Conservation (phyloP, 768 basidiomycete species). For the Leccinum sublutescens region DNA sequence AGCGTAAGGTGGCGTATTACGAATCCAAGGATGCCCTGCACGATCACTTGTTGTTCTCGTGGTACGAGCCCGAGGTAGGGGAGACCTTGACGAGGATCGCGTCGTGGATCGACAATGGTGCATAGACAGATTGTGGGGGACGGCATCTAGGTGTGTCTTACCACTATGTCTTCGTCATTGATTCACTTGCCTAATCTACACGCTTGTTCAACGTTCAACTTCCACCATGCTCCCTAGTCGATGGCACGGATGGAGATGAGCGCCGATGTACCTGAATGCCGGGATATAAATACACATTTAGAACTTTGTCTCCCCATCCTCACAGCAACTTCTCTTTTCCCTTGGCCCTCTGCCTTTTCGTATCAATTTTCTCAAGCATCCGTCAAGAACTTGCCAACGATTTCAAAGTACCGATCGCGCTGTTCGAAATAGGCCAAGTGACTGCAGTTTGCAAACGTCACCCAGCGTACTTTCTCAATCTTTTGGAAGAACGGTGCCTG, state of each 20-base stretch:
- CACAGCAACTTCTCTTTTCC: background rate
- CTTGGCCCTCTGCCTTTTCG: background rate
- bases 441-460: conserved; percentile 28
- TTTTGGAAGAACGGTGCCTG: conserved; percentile 33
- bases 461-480: conserved; percentile 37
- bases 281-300: background rate
- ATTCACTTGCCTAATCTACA: background rate
- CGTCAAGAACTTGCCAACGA: conserved; percentile 17
- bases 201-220: background rate
- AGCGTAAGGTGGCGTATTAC: conserved; percentile 43
- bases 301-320: background rate
- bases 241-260: background rate
- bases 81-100: conserved; percentile 48
- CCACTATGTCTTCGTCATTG: too few relatives aligned
- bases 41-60: conserved; percentile 49
- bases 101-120: conserved; percentile 38
- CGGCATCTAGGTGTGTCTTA: background rate
- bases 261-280: background rate
- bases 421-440: conserved; percentile 19
- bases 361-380: background rate
- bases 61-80: conserved; percentile 56
- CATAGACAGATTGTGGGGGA: background rate
- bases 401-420: conserved; percentile 18
- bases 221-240: too few relatives aligned
- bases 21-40: conserved; percentile 54